phyloP scores from a whole-genome alignment of 257 asterid genomes.

The Penstemon eatonii region DNA sequence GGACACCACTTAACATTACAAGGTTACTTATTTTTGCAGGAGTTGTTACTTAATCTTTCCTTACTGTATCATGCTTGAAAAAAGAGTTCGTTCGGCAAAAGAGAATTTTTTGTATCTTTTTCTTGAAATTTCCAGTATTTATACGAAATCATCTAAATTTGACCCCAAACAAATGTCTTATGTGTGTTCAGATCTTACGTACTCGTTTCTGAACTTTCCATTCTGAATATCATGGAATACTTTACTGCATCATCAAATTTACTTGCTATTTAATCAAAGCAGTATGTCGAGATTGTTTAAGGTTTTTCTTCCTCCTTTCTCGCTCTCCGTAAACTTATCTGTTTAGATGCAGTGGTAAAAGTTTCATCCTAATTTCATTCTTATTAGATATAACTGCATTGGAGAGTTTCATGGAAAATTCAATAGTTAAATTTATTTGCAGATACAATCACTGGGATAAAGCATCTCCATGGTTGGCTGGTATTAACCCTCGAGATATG shows the following conservation, averaged over 20 bases:
- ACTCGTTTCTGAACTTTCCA: not conserved
- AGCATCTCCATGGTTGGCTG: conserved; percentile 92
- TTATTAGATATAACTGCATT: not conserved
- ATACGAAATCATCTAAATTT: not conserved
- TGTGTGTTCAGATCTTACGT: not conserved
- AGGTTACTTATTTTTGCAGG: not conserved
- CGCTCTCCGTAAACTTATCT: conserved; percentile 17
- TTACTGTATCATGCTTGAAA: conserved; percentile 5
- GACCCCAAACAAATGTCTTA: conserved; percentile 16
- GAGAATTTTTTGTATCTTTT: not conserved
- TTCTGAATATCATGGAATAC: conserved; percentile 1
- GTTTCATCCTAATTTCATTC: conserved; percentile 15
- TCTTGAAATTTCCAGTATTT: not conserved
- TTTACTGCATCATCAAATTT: conserved; percentile 3
- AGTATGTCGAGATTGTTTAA: conserved; percentile 16
- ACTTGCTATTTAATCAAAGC: conserved; percentile 5
- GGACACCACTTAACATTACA: conserved; percentile 12
- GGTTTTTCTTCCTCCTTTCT: conserved; percentile 10
- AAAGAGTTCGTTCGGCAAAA: not conserved
- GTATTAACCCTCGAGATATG: conserved; percentile 79
- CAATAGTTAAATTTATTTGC: conserved; percentile 28
- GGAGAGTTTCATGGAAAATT: conserved; percentile 10
- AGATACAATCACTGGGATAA: conserved; percentile 81
- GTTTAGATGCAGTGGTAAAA: conserved; percentile 12
- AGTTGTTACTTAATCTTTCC: not conserved